A percentile compares a stretch with the other conserved stretches of the same genome.
Conservation (phyloP, 352 stramenopile genomes). For the Globisporangium nunn region DNA sequence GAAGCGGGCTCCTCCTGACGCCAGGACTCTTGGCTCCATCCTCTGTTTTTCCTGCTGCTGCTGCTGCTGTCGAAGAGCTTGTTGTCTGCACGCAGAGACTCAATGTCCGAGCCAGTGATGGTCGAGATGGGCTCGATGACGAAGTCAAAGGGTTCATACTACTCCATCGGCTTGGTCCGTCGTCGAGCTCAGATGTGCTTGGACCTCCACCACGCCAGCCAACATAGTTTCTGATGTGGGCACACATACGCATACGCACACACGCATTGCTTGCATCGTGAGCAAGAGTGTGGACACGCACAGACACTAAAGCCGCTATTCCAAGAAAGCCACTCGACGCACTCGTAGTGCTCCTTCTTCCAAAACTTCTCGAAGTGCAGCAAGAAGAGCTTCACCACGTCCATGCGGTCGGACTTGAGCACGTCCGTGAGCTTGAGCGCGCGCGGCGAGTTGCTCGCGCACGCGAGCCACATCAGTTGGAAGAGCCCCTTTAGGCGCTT, state of each 20-base stretch:
- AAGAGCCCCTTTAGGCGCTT: conserved; percentile 70
- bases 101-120: conserved; percentile 21
- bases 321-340: background rate
- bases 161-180: background rate
- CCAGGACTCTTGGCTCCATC: conserved; percentile 6
- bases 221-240: conserved; percentile 40
- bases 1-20: conserved; percentile 21
- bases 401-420: conserved; percentile 60
- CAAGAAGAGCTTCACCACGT: conserved; percentile 54
- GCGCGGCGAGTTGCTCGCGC: conserved; percentile 38
- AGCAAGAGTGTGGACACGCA: background rate
- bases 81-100: conserved; percentile 39
- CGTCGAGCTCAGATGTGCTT: background rate
- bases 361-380: conserved; percentile 79
- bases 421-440: conserved; percentile 60
- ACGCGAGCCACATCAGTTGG: conserved; percentile 79
- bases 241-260: too few species aligned
- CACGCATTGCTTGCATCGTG: background rate
- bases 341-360: conserved; percentile 70
- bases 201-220: conserved; percentile 21
- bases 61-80: background rate
- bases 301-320: background rate
- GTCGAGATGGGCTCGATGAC: conserved; percentile 7
- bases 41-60: background rate
- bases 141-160: conserved; percentile 7